phyloP scores from a whole-genome alignment of 202 grass and related monocot species.

The Panicum virgatum region DNA sequence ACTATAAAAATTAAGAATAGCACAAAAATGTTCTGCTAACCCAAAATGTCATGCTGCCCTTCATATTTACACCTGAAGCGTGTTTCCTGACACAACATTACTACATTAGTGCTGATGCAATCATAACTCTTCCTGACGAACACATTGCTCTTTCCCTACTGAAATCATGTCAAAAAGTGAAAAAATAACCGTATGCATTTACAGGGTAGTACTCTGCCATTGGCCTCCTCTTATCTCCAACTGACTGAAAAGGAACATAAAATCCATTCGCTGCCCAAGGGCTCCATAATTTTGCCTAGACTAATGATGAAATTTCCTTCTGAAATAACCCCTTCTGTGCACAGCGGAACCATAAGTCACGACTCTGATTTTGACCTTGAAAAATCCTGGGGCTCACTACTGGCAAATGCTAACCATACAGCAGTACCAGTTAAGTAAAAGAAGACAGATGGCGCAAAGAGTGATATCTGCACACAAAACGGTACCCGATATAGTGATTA shows the following conservation, averaged over 20 bases:
- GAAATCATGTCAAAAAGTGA: conserved; percentile 31
- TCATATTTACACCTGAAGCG: not conserved
- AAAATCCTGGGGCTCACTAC: conserved; percentile 84
- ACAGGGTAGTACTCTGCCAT: conserved; percentile 16
- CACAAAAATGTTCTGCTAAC: not conserved
- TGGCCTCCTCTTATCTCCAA: not conserved
- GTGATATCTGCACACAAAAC: conserved; percentile 68
- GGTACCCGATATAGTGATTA: not conserved
- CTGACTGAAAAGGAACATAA: not conserved
- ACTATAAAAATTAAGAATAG: not conserved
- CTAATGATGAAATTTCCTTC: not conserved
- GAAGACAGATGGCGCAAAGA: conserved; percentile 89
- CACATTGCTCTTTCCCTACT: conserved; percentile 1
- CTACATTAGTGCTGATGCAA: not conserved
- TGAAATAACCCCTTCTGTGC: not conserved
- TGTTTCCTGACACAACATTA: too few relatives aligned
- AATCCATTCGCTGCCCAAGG: not conserved
- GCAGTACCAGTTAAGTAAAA: conserved; percentile 91
- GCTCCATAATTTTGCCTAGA: conserved; percentile 25
- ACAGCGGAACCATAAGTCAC: not conserved
- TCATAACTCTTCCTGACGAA: not conserved
- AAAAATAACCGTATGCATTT: not conserved
- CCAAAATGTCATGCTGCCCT: not conserved
- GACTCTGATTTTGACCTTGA: conserved; percentile 27
- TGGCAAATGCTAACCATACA: conserved; percentile 85